Conservation (phyloP, 1,284 basidiomycete species). For the Volvariella surrecta region DNA sequence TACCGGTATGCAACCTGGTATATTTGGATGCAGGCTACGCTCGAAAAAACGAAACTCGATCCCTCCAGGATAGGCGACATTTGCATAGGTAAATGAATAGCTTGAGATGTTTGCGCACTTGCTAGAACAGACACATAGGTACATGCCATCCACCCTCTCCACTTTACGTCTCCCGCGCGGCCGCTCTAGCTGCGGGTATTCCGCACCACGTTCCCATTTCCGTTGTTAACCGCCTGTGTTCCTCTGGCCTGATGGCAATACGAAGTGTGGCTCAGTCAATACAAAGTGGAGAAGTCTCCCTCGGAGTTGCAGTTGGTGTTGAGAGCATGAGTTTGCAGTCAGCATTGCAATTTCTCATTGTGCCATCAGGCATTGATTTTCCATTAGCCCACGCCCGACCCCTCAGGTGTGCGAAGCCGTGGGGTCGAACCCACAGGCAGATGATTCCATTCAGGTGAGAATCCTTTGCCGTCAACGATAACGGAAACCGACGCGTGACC, state of each 20-base stretch:
- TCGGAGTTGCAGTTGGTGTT: constrained; percentile 75
- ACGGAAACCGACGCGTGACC: constrained; percentile 6
- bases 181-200: constrained; percentile 76
- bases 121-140: constrained; percentile 28
- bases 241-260: constrained; percentile 82
- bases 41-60: constrained; percentile 34
- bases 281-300: constrained; percentile 53
- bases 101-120: neutral
- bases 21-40: constrained; percentile 24
- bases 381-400: constrained; percentile 64
- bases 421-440: constrained; percentile 41
- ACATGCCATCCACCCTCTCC: constrained; percentile 85
- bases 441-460: constrained; percentile 70
- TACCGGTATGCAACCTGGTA: neutral
- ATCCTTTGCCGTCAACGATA: neutral
- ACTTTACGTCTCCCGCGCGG: constrained; percentile 69
- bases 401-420: constrained; percentile 60
- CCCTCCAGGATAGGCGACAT: constrained; percentile 68
- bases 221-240: constrained; percentile 79
- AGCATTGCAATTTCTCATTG: constrained; percentile 18
- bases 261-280: constrained; percentile 76
- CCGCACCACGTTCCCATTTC: constrained; percentile 70
- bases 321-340: constrained; percentile 84
- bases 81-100: constrained; percentile 54
- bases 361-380: constrained; percentile 2